phyloP scores from a whole-genome alignment of 75 land plant species.

The Selaginella tamariscina region DNA sequence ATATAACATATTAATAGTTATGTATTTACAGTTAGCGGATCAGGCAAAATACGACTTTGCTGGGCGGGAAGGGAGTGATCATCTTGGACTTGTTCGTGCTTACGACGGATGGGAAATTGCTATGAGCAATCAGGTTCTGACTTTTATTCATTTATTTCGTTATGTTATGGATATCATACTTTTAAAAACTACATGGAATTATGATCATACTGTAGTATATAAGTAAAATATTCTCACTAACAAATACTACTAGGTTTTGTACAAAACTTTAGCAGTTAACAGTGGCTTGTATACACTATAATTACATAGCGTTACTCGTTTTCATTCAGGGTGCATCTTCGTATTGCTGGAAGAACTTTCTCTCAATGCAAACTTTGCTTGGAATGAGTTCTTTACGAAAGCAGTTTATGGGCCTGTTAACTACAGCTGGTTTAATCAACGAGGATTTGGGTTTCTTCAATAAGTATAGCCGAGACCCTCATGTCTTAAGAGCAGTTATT shows the following conservation, averaged over 20 bases:
- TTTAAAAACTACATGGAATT: too few relatives aligned
- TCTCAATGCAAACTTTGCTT: slow-evolving; percentile 81
- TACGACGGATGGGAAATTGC: slow-evolving; percentile 95
- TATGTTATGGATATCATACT: too few relatives aligned
- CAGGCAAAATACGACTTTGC: slow-evolving; percentile 75
- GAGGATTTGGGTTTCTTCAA: slow-evolving; percentile 36
- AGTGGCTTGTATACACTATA: too few relatives aligned
- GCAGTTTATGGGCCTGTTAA: slow-evolving; percentile 70
- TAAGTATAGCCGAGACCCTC: slow-evolving; percentile 48
- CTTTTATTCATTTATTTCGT: too few relatives aligned
- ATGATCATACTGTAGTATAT: too few relatives aligned
- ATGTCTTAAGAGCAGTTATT: slow-evolving; percentile 73
- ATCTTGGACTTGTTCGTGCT: slow-evolving; percentile 94
- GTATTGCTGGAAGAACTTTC: slow-evolving; percentile 95
- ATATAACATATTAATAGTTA: too few relatives aligned
- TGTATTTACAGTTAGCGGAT: slow-evolving; percentile 63
- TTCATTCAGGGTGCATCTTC: too few relatives aligned
- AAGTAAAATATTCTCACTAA: too few relatives aligned
- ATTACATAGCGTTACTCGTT: too few relatives aligned
- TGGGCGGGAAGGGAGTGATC: slow-evolving; percentile 86
- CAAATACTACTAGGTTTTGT: too few relatives aligned
- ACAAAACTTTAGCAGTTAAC: too few relatives aligned
- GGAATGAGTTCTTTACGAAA: slow-evolving; percentile 79
- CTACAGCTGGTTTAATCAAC: slow-evolving; percentile 66
- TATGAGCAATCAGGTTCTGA: slow-evolving; percentile 61